These are phyloP conservation scores for Beauveria rudraprayagi DNA, from an alignment of 2,329 filamentous ascomycete genomes.

Conservation along the genomic window DNA sequence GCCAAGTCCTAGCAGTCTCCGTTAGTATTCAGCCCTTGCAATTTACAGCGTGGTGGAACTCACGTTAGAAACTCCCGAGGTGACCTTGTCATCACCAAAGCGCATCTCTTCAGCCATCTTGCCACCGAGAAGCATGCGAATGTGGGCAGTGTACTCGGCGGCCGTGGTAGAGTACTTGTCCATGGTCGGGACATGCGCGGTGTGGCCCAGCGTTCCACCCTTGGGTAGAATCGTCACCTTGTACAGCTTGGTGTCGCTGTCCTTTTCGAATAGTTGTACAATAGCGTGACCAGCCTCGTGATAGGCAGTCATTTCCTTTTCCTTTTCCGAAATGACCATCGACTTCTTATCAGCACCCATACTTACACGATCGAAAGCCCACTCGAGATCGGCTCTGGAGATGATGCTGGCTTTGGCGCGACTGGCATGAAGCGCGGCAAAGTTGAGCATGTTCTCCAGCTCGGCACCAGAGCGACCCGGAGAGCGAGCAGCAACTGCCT, in stretches of 20 bases:
- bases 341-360: slow-evolving; percentile 92
- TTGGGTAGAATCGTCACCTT: slow-evolving; percentile 96
- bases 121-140: slow-evolving; percentile 76
- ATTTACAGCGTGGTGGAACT: slow-evolving; percentile 24
- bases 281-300: slow-evolving; percentile 94
- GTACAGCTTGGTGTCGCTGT: slow-evolving; percentile 71
- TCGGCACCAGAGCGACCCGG: slow-evolving; percentile 92
- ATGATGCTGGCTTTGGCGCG: slow-evolving; percentile 73
- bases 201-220: slow-evolving; percentile 78
- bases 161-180: slow-evolving; percentile 88
- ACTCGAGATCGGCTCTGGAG: slow-evolving; percentile 75
- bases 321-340: slow-evolving; percentile 83
- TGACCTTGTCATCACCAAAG: slow-evolving; percentile 85
- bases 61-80: slow-evolving; percentile 75
- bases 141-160: slow-evolving; percentile 69
- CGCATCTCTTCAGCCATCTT: slow-evolving; percentile 88
- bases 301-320: slow-evolving; percentile 93
- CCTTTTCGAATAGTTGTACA: slow-evolving; percentile 70
- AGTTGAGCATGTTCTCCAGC: slow-evolving; percentile 92
- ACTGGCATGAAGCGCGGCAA: slow-evolving; percentile 90
- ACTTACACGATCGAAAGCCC: slow-evolving; percentile 96
- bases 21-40: slow-evolving; percentile 18
- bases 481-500: slow-evolving; percentile 77
- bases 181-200: slow-evolving; percentile 80
- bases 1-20: slow-evolving; percentile 61